Evolutionary conservation across 108 stramenopile genomes (phyloP), one percentile per base, ranked within the genome.

Genomic region (Pseudonitzschia multistriata): DNA sequence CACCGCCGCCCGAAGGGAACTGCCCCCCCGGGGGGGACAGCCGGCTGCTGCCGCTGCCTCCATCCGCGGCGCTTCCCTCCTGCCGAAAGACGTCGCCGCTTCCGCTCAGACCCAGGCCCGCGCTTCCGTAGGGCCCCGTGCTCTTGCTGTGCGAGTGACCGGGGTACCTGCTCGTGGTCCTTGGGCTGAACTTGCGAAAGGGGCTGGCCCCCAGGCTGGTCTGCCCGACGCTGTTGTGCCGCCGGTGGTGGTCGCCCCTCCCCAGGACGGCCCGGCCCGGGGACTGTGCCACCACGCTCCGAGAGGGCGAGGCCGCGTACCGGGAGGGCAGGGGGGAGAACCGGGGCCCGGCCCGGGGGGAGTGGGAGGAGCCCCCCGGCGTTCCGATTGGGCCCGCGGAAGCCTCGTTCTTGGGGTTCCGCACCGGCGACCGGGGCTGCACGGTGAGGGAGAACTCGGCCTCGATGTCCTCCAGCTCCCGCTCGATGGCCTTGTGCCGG

Each of bases 401-500:
- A 29, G 28, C 30, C 13, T 0, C 28, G 59, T 60, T 60, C 10
- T 4, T 60, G 30, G 49, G 49, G 67, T 29, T 69, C 7, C 55
- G 49, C 6, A 35, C n/a, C 45, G 71, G 56, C 7, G 56, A 49
- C 25, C 30, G 14, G 11, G 57, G 57, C 34, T 59, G 57, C 11
- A 59, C 0, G 14, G 33, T 59, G 15, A 59, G 57, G 13, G 57
- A 59, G 42, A 72, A 66, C 17, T 62, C 66, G 3, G 66, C 65
- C 39, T 78, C 77, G 17, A 78, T 49, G 29, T 66, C 71, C 49
- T 78, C 77, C 14, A 78, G 62, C 21, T 71, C 59, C 6, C 66
- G 64, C 37, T 71, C 69, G 70, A 78, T 71, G 6, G 36, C 77
- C 40, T 78, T 71, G 59, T 78, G 77, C 39, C 65, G 64, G 30